phyloP scores from a whole-genome alignment of 2,329 filamentous ascomycete genomes.

The Cadophora luteo-olivacea region DNA sequence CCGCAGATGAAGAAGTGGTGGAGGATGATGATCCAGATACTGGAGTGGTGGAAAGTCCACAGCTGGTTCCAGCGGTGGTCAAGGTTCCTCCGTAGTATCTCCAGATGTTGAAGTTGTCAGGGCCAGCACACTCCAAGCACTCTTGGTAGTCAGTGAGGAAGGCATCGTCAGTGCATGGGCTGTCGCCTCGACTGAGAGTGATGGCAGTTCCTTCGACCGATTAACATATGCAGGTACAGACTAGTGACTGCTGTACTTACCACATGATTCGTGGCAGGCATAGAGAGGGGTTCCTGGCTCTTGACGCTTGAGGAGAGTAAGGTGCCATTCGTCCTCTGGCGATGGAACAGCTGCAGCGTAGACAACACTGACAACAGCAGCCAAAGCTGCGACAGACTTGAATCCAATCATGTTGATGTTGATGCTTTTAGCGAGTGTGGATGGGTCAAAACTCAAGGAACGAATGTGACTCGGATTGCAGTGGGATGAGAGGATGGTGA shows the following conservation, averaged over 20 bases:
- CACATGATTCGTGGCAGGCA: conserved; percentile 32
- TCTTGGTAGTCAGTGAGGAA: conserved; percentile 33
- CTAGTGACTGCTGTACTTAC: conserved; percentile 19
- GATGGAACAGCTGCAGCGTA: conserved; percentile 19
- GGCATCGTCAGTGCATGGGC: conserved; percentile 27
- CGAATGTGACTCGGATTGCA: conserved; percentile 2
- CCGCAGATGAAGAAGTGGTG: neutral
- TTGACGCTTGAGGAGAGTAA: conserved; percentile 30
- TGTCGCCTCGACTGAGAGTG: conserved; percentile 21
- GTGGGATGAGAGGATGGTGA: conserved; percentile 7
- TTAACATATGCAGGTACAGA: neutral
- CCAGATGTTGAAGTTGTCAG: conserved; percentile 36
- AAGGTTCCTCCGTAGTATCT: conserved; percentile 32
- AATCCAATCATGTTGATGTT: conserved; percentile 29
- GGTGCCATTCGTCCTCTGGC: conserved; percentile 23
- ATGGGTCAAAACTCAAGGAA: neutral
- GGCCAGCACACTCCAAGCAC: conserved; percentile 34
- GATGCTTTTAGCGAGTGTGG: conserved; percentile 18
- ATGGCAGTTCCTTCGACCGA: conserved; percentile 18
- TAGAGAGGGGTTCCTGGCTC: conserved; percentile 30
- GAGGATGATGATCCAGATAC: neutral
- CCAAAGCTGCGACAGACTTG: conserved; percentile 17
- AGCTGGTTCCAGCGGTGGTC: conserved; percentile 23
- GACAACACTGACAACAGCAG: conserved; percentile 19
- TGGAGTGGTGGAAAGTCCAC: conserved; percentile 27